Conservation (phyloP, 179 eudicot species). For the Beta corolliflora region DNA sequence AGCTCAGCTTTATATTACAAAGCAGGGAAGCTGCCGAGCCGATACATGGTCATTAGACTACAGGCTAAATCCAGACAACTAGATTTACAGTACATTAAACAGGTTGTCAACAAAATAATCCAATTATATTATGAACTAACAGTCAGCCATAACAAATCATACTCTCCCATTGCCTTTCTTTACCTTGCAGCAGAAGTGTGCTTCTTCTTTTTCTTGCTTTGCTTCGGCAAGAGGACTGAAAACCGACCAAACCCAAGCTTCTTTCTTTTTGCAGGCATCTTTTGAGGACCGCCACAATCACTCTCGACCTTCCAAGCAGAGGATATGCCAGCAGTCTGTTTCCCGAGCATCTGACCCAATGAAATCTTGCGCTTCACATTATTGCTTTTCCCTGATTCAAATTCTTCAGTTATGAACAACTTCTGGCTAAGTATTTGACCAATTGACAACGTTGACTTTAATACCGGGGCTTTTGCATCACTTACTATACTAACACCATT, state of each 20-base stretch:
- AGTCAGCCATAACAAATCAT: slow-evolving; percentile 11
- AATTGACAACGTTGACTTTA: slow-evolving; percentile 74
- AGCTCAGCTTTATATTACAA: slow-evolving; percentile 13
- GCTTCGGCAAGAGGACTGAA: slow-evolving; percentile 62
- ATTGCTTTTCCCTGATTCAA: slow-evolving; percentile 42
- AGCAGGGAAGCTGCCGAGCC: background rate
- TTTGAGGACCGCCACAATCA: slow-evolving; percentile 34
- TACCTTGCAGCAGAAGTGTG: slow-evolving; percentile 37
- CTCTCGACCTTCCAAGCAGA: slow-evolving; percentile 48
- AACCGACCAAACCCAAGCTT: slow-evolving; percentile 80
- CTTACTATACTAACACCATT: slow-evolving; percentile 45
- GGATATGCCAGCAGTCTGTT: slow-evolving; percentile 40
- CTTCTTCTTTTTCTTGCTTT: slow-evolving; percentile 76
- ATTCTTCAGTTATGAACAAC: slow-evolving; percentile 77
- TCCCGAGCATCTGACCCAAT: slow-evolving; percentile 85
- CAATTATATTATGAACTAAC: background rate
- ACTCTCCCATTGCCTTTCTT: background rate
- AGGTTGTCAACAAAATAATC: background rate
- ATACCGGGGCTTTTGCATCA: slow-evolving; percentile 44
- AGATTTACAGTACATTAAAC: slow-evolving; percentile 21
- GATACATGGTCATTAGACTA: background rate
- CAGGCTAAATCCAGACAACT: background rate
- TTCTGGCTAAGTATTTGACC: slow-evolving; percentile 94
- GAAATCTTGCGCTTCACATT: slow-evolving; percentile 58
- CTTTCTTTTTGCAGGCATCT: slow-evolving; percentile 69